Evolutionary conservation across 2,329 filamentous ascomycete genomes (phyloP), one percentile per base, ranked within the genome.

Genomic region (Delphinella strobiligena): DNA sequence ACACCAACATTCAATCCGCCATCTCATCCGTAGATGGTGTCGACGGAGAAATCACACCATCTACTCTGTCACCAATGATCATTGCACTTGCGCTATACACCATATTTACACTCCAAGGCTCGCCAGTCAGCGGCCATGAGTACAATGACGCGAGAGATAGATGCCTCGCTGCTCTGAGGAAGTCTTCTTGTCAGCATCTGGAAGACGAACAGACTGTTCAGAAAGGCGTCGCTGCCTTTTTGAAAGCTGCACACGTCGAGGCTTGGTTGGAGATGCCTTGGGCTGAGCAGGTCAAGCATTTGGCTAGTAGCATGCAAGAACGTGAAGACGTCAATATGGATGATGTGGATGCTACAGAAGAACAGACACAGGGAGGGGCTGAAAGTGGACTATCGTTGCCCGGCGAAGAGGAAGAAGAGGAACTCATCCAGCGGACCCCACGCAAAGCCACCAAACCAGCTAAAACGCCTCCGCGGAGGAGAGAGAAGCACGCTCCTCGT

Each of bases 251-350:
- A n/a, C 35, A 43, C 19, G 14, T 19, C 29, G 34, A 41, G 18
- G 31, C 22, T 14, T 48, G 45, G 46, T 29, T 39, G 19, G 36
- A 42, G 9, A 39, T 47, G 31, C 38, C 44, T 19, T 48, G 46
- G 46, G 47, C 37, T 62, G 65, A 7, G 75, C 71, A 75, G 59
- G 62, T 43, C 73, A 65, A 42, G 11, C 39, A 42, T 3, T 42
- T 44, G 12, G 44, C 34, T 80, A 68, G 32, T 10, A 30, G 37
- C 27, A 34, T 43, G 4, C 45, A 43, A 17, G 49, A 47, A 22
- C 46, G 47, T 34, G 49, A 51, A 18, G 51, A 53, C 31, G 50
- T 50, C 31, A 48, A 54, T 39, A 55, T 54, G 33, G 43, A 41
- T 38, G 52, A 53, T 37, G 52, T 53, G 39, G 37, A 34, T 41